Evolutionary conservation across 495 filamentous ascomycete genomes (phyloP).

Genomic region (Neurospora sp.): DNA sequence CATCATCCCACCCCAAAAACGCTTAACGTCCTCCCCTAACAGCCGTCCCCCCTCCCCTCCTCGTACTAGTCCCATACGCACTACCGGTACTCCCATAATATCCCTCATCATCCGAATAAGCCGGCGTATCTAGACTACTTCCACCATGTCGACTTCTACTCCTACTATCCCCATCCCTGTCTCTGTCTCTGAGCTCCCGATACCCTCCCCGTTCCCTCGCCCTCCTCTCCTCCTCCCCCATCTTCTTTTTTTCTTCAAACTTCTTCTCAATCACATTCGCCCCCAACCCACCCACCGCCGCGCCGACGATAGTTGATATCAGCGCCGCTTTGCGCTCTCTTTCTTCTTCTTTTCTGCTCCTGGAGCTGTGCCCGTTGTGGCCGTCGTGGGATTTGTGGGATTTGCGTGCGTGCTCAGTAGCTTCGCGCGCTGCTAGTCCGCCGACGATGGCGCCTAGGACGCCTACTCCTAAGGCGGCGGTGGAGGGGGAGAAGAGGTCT

Average conservation of each 20-base stretch:
- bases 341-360: slow-evolving; percentile 3
- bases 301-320: slow-evolving; percentile 33
- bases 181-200: background rate
- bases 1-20: background rate
- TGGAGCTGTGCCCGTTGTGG: background rate
- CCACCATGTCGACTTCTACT: background rate
- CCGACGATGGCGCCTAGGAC: slow-evolving; percentile 36
- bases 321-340: slow-evolving; percentile 8
- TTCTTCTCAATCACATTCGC: slow-evolving; percentile 37
- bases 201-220: slow-evolving; percentile 19
- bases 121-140: background rate
- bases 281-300: slow-evolving; percentile 34
- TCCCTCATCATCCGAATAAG: background rate
- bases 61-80: background rate
- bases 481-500: slow-evolving; percentile 24
- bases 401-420: slow-evolving; percentile 14
- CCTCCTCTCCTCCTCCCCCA: slow-evolving; percentile 16
- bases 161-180: background rate
- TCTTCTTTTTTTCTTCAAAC: slow-evolving; percentile 21
- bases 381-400: background rate
- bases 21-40: background rate
- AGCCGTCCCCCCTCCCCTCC: background rate
- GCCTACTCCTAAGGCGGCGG: slow-evolving; percentile 30
- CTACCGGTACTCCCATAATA: background rate
- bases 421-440: slow-evolving; percentile 32